phyloP scores from a whole-genome alignment of 257 asterid genomes.

The Solanum lycopersicoides region DNA sequence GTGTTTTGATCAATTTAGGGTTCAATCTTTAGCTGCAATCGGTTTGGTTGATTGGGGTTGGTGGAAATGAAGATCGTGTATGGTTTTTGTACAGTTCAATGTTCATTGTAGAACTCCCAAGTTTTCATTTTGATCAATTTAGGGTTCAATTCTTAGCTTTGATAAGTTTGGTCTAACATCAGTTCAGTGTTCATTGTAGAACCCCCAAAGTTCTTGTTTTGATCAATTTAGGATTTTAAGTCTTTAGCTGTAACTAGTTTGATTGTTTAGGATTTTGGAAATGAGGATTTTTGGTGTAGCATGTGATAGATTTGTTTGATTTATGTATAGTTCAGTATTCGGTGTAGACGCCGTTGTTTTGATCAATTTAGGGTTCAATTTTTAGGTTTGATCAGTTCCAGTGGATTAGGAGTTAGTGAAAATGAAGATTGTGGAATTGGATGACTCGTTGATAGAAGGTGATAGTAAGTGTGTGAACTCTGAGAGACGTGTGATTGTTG shows the following conservation, averaged over 20 bases:
- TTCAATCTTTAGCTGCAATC: neutral
- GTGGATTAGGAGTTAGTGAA: neutral
- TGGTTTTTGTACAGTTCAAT: neutral
- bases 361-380: neutral
- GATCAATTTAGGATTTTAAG: neutral
- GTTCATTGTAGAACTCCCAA: neutral
- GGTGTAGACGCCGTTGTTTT: neutral
- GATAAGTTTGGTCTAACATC: neutral
- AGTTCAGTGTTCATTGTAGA: neutral
- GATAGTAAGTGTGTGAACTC: neutral
- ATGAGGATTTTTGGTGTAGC: conserved; percentile 44
- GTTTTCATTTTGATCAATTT: neutral
- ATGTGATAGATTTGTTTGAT: neutral
- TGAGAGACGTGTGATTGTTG: conserved; percentile 37
- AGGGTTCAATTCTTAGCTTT: neutral
- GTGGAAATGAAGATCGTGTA: neutral
- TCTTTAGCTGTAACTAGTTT: neutral
- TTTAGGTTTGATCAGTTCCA: neutral
- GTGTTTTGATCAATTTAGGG: neutral
- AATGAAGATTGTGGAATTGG: conserved; percentile 82
- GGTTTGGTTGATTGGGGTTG: neutral
- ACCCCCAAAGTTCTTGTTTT: neutral
- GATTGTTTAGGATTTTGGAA: neutral
- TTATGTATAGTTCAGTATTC: neutral
- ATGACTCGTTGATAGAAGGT: conserved; percentile 23